These are phyloP conservation scores for Hypoxylon subgilvum DNA, from an alignment of 495 filamentous ascomycete genomes.

Conservation along the genomic window DNA sequence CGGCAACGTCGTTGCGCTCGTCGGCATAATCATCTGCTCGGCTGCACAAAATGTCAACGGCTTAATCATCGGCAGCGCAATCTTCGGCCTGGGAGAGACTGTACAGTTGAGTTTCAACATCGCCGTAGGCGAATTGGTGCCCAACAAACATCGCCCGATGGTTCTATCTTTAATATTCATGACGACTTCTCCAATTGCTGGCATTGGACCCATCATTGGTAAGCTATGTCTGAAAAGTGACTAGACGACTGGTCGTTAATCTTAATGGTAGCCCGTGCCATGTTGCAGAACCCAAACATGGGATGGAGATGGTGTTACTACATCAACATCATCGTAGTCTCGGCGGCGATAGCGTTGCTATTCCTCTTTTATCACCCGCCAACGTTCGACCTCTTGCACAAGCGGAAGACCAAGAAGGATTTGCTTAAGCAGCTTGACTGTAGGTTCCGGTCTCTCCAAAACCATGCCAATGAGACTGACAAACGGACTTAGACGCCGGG, in stretches of 20 bases:
- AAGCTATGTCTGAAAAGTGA: not conserved
- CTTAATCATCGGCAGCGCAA: slow-evolving; percentile 52
- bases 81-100: slow-evolving; percentile 43
- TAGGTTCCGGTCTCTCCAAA: slow-evolving; percentile 7
- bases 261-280: slow-evolving; percentile 34
- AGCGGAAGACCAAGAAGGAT: slow-evolving; percentile 40
- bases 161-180: slow-evolving; percentile 49
- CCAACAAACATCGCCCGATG: slow-evolving; percentile 49
- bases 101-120: slow-evolving; percentile 51
- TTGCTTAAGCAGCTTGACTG: slow-evolving; percentile 52
- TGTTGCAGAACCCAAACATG: slow-evolving; percentile 44
- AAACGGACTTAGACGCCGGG: slow-evolving; percentile 33
- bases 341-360: slow-evolving; percentile 45
- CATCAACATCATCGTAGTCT: slow-evolving; percentile 49
- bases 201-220: slow-evolving; percentile 50
- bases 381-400: slow-evolving; percentile 42
- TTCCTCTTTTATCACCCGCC: slow-evolving; percentile 51
- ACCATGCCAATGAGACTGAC: slow-evolving; percentile 3
- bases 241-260: slow-evolving; percentile 13
- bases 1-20: slow-evolving; percentile 46
- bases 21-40: slow-evolving; percentile 54
- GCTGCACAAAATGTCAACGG: slow-evolving; percentile 51
- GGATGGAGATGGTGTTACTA: slow-evolving; percentile 57
- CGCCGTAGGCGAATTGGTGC: slow-evolving; percentile 55
- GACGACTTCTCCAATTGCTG: slow-evolving; percentile 47